Conservation (phyloP, 2,329 filamentous ascomycete genomes). For the Claviceps lovelessii region DNA sequence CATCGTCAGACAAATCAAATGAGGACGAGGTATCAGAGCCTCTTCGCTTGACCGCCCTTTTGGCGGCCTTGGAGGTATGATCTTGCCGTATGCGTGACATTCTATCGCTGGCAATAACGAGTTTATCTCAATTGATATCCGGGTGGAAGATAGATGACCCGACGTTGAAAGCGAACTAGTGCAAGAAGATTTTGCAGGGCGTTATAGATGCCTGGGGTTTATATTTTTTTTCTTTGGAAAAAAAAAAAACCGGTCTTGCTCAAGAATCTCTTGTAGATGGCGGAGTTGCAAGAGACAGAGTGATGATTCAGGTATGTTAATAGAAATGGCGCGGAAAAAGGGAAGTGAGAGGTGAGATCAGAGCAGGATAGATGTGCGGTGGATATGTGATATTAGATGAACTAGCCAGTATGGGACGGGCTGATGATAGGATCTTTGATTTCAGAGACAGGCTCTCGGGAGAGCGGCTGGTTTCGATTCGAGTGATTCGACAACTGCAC, state of each 20-base stretch:
- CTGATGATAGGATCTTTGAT: conserved; percentile 17
- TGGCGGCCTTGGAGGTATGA: conserved; percentile 27
- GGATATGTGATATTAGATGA: conserved; percentile 1
- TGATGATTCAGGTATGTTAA: neutral
- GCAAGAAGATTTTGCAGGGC: neutral
- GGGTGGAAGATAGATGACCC: neutral
- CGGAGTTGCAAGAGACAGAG: neutral
- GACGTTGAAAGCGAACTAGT: neutral
- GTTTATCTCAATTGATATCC: neutral
- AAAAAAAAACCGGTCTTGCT: neutral
- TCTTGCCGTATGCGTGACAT: conserved; percentile 43
- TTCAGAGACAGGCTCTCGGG: conserved; percentile 26
- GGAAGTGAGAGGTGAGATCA: neutral
- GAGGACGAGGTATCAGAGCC: conserved; percentile 40
- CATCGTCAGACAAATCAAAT: conserved; percentile 50
- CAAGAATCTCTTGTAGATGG: no score
- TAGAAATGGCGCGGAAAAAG: no score
- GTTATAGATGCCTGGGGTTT: neutral
- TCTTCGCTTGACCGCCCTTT: conserved; percentile 29
- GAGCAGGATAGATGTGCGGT: no score
- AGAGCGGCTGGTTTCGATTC: conserved; percentile 12
- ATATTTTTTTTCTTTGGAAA: neutral
- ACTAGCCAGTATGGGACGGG: conserved; percentile 16
- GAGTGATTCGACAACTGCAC: neutral
- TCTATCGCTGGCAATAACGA: neutral